phyloP scores from a whole-genome alignment of 2,329 filamentous ascomycete genomes.

The Colletotrichum kahawae region DNA sequence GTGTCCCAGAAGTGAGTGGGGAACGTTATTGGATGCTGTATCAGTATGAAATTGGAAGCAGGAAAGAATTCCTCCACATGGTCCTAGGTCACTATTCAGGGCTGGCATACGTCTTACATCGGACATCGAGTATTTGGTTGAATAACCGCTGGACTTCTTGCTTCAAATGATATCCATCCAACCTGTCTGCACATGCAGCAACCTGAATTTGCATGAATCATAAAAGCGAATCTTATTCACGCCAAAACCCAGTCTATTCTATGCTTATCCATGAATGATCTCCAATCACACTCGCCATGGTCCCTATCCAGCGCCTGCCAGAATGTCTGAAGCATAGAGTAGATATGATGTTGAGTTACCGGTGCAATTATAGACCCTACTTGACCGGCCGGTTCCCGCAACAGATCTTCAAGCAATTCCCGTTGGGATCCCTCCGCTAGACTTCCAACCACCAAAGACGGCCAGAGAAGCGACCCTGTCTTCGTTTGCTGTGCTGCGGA shows the following conservation, averaged over 20 bases:
- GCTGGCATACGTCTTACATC: not conserved
- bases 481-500: not conserved
- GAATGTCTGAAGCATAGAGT: not conserved
- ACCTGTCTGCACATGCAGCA: too few species aligned
- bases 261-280: not conserved
- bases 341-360: not conserved
- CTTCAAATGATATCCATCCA: not conserved
- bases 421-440: not conserved
- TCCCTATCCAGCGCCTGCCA: not conserved
- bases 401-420: not conserved
- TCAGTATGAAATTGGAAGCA: too few species aligned
- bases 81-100: not conserved
- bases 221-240: not conserved
- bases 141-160: not conserved
- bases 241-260: not conserved
- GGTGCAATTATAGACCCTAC: not conserved
- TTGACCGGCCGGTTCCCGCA: not conserved
- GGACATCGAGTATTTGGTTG: not conserved
- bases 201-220: too few species aligned
- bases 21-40: too few species aligned
- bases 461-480: not conserved
- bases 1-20: too few species aligned
- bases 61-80: not conserved
- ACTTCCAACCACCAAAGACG: not conserved
- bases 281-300: not conserved